Evolutionary conservation across 768 basidiomycete species (phyloP).

Genomic region (Boletellus sp.): DNA sequence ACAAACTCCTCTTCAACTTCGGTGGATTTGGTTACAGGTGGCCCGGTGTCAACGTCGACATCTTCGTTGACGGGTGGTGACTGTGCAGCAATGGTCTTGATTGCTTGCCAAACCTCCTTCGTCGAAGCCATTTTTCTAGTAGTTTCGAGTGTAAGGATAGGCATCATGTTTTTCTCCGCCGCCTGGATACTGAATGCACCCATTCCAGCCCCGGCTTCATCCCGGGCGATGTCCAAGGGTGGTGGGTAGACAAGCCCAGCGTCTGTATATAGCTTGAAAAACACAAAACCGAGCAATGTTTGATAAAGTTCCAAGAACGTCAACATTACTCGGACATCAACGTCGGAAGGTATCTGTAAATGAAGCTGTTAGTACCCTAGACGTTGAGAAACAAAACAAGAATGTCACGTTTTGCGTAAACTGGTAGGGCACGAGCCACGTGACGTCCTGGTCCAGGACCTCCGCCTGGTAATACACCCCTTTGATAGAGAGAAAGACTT

Average conservation of each 20-base stretch:
- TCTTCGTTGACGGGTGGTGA: constrained; percentile 31
- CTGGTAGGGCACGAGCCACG: constrained; percentile 96
- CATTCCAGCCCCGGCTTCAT: constrained; percentile 83
- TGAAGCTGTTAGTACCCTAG: constrained; percentile 6
- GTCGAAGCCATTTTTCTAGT: constrained; percentile 42
- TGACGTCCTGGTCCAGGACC: constrained; percentile 86
- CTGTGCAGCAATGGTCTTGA: constrained; percentile 41
- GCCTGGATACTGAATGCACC: constrained; percentile 80
- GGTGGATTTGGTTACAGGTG: constrained; percentile 28
- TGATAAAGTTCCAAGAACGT: constrained; percentile 99
- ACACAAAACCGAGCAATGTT: constrained; percentile 90
- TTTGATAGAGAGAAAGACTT: constrained; percentile 95
- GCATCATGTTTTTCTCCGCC: constrained; percentile 25
- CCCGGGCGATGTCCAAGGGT: constrained; percentile 74
- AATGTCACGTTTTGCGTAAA: constrained; percentile 86
- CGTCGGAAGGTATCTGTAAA: constrained; percentile 82
- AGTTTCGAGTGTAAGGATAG: constrained; percentile 14
- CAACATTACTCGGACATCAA: constrained; percentile 96
- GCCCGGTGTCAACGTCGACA: constrained; percentile 34
- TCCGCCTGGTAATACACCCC: constrained; percentile 98
- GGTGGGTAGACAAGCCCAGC: constrained; percentile 93
- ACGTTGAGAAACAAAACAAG: constrained; percentile 1
- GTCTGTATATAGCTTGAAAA: constrained; percentile 99
- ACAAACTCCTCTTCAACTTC: constrained; percentile 67
- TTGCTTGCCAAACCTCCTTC: constrained; percentile 50